Base-by-base conservation (phyloP, 2,329 filamentous ascomycete species). In the Botryotinia narcissicola region DNA sequence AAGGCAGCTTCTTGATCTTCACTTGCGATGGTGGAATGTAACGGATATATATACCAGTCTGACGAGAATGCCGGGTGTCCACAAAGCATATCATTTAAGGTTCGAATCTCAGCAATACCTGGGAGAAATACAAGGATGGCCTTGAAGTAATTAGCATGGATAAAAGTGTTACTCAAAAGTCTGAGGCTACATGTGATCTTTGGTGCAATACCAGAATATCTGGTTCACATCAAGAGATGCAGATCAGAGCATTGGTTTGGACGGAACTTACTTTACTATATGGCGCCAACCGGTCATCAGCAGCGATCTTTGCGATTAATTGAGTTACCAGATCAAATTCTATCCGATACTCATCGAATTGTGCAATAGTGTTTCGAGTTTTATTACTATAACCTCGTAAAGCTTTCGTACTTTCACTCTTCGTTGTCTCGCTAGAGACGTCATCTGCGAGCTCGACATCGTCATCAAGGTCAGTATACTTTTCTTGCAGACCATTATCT, bases 1-100 rank as follows among this genome's bases (percentile, higher is more conserved):
- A 99, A 99, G 0, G 96, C 96, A 48, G 92, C 91, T 82, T 99
- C 95, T 81, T 99, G 96, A 75, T 99, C 96, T 79, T 98, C 95
- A 64, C 93, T 98, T 18, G 95, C 94, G 78, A 99, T 98, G 0
- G 93, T 94, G 0, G 96, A 98, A 81, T 99, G 96, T 51, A 99
- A 86, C 20, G 94, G 92, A 81, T 97, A 95, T 0, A 99, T 86
- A 71, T 93, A 87, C 95, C 95, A 99, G 72, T 90, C 87, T 54
- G 87, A 86, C 48, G 88, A 85, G 81, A 98, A 98, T 4, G 87
- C 87, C 1, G 91, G 90, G 78, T 97, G 91, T 0, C 93, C 91
- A 7, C 92, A 83, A 4, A 99, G 86, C 82, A 96, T 89, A 79
- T 97, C 94, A 81, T 98, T 96, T 62, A 99, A 84, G 32, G 92